These are phyloP conservation scores for Linnemannia exigua DNA, from an alignment of 192 early-diverging fungal species.

Conservation along the genomic window DNA sequence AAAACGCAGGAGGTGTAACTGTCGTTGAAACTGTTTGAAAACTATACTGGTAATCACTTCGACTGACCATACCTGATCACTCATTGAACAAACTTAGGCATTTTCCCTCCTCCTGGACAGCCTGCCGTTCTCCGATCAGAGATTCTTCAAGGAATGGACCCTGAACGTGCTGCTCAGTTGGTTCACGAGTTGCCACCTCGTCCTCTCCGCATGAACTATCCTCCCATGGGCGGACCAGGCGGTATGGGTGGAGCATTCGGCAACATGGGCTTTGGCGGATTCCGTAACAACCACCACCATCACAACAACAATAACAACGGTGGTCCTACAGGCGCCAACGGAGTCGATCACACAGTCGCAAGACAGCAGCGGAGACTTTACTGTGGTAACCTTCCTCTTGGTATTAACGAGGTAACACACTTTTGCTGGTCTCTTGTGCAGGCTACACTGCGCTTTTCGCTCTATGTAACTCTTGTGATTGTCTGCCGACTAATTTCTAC, in stretches of 20 bases:
- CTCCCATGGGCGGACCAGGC: conserved; percentile 41
- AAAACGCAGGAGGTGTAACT: not conserved
- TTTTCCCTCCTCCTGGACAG: conserved; percentile 85
- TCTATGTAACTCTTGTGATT: not conserved
- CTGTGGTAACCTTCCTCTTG: conserved; percentile 90
- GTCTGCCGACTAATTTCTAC: not conserved
- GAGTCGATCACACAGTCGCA: conserved; percentile 68
- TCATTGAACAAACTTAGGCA: conserved; percentile 60
- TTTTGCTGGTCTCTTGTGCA: not conserved
- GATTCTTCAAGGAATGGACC: conserved; percentile 66
- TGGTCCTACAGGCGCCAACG: conserved; percentile 62
- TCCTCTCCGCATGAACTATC: conserved; percentile 51
- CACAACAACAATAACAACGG: conserved; percentile 22
- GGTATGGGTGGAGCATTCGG: conserved; percentile 60
- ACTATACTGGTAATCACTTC: not conserved
- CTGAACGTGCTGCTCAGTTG: conserved; percentile 65
- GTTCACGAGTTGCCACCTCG: conserved; percentile 61
- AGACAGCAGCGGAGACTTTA: conserved; percentile 91
- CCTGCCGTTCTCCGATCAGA: conserved; percentile 56
- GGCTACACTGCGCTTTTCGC: not conserved
- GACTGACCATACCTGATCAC: conserved; percentile 42
- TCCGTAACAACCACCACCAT: conserved; percentile 14
- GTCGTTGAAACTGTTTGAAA: not conserved
- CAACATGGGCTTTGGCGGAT: conserved; percentile 54
- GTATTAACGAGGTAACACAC: conserved; percentile 74